phyloP scores from a whole-genome alignment of 139 green algal species.

The Volvox africanus region DNA sequence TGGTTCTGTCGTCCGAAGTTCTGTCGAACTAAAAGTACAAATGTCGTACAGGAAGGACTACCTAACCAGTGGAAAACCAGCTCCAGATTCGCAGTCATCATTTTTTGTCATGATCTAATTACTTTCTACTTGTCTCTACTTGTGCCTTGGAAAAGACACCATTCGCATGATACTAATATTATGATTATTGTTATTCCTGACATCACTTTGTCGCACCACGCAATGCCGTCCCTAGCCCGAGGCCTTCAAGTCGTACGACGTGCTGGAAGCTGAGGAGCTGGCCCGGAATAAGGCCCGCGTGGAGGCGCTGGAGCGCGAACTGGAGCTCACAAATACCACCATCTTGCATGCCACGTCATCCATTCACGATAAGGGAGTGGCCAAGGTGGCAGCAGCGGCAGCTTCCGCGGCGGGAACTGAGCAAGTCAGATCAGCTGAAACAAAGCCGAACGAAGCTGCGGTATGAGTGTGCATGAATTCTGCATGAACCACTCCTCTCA shows the following conservation, averaged over 20 bases:
- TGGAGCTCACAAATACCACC: neutral
- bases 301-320: neutral
- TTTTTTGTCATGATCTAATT: neutral
- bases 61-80: too few relatives aligned
- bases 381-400: neutral
- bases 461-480: neutral
- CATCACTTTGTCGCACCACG: too few relatives aligned
- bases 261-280: constrained; percentile 27
- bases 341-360: neutral
- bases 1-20: neutral
- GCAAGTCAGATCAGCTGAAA: neutral
- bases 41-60: too few relatives aligned
- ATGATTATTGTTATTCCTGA: too few relatives aligned
- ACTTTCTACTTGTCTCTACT: too few relatives aligned
- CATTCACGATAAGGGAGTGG: neutral
- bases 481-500: neutral
- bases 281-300: neutral
- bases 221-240: neutral
- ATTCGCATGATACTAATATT: too few relatives aligned
- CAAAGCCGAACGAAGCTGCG: neutral
- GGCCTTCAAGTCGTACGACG: constrained; percentile 9
- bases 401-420: neutral
- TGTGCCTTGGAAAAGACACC: too few relatives aligned
- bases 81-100: too few relatives aligned
- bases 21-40: too few relatives aligned